Percentiles rank a stretch among this genome's conserved stretches.
Conservation (phyloP, 202 grass and related monocot species). For the Schoenoplectus triqueter region DNA sequence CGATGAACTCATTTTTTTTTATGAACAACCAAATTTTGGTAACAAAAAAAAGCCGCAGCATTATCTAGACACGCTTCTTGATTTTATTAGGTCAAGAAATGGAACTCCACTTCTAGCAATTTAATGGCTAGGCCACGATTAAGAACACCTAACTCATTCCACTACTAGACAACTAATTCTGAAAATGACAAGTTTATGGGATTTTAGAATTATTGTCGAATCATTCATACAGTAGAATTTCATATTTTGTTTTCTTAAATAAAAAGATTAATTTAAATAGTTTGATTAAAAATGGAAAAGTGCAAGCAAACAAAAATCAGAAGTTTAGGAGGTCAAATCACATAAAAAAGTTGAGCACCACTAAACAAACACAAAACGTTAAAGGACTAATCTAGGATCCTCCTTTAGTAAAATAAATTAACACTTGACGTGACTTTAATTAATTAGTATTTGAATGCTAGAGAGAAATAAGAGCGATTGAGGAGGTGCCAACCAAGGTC, state of each 20-base stretch:
- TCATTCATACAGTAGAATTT: neutral
- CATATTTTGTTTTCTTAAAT: too few species aligned
- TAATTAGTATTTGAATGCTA: conserved; percentile 31
- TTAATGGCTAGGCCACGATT: neutral
- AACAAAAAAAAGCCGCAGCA: neutral
- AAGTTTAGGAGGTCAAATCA: conserved; percentile 35
- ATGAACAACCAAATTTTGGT: neutral
- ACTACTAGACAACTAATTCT: neutral
- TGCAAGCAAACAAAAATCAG: conserved; percentile 16
- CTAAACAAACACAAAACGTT: neutral
- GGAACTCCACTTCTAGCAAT: neutral
- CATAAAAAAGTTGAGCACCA: neutral
- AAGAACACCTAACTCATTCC: neutral
- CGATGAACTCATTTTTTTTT: neutral
- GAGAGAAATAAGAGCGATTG: neutral
- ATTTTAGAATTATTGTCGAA: neutral
- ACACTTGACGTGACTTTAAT: conserved; percentile 19
- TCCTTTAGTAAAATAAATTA: conserved; percentile 3
- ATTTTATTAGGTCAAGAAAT: neutral
- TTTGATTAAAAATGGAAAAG: neutral
- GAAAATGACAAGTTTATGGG: neutral
- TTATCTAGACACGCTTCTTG: neutral
- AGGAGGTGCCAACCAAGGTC: conserved; percentile 20
- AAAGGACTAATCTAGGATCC: neutral
- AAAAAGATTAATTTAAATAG: neutral